A percentile compares a stretch with the other conserved stretches of the same genome.
phyloP scores from a whole-genome alignment of 2,329 filamentous ascomycete genomes.

The Calonectria pseudoreteaudii region DNA sequence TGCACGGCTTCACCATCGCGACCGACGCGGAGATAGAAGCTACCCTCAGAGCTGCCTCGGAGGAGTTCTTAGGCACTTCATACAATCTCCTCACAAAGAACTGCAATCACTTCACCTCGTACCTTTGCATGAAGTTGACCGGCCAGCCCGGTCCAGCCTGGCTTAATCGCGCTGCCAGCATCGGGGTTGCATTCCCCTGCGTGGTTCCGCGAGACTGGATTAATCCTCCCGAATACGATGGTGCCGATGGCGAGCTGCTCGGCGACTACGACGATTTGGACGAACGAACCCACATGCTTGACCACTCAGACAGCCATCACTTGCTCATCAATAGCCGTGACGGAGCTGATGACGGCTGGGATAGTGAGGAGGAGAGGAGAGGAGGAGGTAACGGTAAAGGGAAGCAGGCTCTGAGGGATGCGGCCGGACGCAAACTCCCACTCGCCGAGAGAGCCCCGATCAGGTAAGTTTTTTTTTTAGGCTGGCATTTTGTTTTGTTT shows the following conservation, averaged over 20 bases:
- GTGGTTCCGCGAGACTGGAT: slow-evolving; percentile 88
- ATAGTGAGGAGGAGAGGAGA: slow-evolving; percentile 59
- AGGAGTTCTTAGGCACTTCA: slow-evolving; percentile 78
- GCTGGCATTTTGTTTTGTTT: neutral
- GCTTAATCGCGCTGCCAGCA: slow-evolving; percentile 86
- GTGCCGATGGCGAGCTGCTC: slow-evolving; percentile 76
- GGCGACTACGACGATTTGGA: slow-evolving; percentile 64
- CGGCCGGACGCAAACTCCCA: slow-evolving; percentile 63
- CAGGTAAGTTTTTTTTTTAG: slow-evolving; percentile 22
- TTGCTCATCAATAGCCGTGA: slow-evolving; percentile 44
- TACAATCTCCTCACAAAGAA: slow-evolving; percentile 88
- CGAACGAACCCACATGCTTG: slow-evolving; percentile 71
- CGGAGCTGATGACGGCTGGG: slow-evolving; percentile 50
- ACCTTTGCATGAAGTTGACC: slow-evolving; percentile 80
- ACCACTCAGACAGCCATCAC: slow-evolving; percentile 47
- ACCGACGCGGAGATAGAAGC: slow-evolving; percentile 76
- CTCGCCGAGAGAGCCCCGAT: slow-evolving; percentile 64
- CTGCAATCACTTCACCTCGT: slow-evolving; percentile 89
- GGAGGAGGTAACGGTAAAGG: slow-evolving; percentile 56
- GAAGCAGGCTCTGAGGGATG: slow-evolving; percentile 60
- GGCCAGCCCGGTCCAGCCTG: slow-evolving; percentile 77
- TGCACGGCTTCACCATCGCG: slow-evolving; percentile 83
- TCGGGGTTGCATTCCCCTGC: slow-evolving; percentile 84
- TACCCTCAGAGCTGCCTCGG: slow-evolving; percentile 75
- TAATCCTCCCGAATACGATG: slow-evolving; percentile 80